Conservation (phyloP, 2,329 filamentous ascomycete genomes). For the Colletotrichum sp. region DNA sequence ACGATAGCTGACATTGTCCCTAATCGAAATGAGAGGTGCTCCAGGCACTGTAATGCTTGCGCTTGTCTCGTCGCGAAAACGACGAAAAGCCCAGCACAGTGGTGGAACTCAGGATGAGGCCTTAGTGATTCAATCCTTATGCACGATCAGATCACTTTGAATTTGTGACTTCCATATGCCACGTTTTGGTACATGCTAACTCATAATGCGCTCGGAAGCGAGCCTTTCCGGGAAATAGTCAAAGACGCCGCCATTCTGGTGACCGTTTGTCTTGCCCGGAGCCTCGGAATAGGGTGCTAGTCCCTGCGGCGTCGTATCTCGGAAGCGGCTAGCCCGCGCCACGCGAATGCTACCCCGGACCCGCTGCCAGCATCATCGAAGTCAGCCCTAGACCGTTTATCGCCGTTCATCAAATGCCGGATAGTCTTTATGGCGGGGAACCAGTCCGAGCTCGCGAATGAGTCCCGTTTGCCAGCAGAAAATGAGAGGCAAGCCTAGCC, state of each 20-base stretch:
- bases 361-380: neutral
- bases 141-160: neutral
- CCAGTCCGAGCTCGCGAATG: neutral
- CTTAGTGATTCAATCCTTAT: neutral
- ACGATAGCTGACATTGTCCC: neutral
- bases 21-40: neutral
- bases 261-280: neutral
- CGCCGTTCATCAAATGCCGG: neutral
- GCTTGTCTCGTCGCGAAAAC: neutral
- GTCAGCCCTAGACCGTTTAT: neutral
- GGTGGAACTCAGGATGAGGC: neutral
- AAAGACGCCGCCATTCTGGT: neutral
- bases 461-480: neutral
- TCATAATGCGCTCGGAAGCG: neutral
- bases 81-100: neutral
- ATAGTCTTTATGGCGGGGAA: neutral
- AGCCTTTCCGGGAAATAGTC: neutral
- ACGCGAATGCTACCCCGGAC: neutral
- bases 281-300: neutral
- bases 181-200: neutral
- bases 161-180: neutral
- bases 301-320: neutral
- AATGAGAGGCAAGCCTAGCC: neutral
- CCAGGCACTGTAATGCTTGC: neutral
- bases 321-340: neutral